A percentile compares a stretch with the other conserved stretches of the same genome.
Conservation (phyloP, 1,284 basidiomycete species). For the Pisolithus thermaeus region DNA sequence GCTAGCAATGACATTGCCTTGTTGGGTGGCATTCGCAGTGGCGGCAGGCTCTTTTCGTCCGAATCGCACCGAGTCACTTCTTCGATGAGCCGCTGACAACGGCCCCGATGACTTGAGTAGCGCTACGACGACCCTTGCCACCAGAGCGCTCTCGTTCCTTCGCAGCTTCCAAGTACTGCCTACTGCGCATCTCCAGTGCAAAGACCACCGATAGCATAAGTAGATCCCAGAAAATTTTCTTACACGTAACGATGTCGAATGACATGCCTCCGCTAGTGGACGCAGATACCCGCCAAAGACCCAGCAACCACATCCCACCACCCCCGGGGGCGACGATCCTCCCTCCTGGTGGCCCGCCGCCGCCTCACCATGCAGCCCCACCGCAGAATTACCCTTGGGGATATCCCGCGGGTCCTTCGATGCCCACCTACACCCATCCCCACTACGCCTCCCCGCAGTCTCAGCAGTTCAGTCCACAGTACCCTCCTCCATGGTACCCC, state of each 20-base stretch:
- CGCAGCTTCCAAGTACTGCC: no score
- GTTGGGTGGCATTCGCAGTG: no score
- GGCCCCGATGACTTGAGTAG: no score
- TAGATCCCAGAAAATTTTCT: no score
- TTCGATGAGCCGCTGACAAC: no score
- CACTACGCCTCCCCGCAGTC: slow-evolving; percentile 2
- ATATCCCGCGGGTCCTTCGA: background rate
- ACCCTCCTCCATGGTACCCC: slow-evolving; percentile 9
- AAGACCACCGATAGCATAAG: no score
- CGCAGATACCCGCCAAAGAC: slow-evolving; percentile 4
- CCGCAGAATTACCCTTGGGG: slow-evolving; percentile 1
- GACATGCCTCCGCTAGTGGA: slow-evolving; percentile 26
- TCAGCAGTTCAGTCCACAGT: slow-evolving; percentile 11
- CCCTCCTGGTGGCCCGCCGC: slow-evolving; percentile 11
- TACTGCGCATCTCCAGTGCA: no score
- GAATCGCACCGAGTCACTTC: no score
- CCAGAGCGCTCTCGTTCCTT: no score
- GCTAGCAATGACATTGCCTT: no score
- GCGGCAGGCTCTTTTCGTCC: no score
- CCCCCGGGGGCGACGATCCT: slow-evolving; percentile 16
- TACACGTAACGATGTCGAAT: slow-evolving; percentile 11
- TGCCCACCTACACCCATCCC: background rate
- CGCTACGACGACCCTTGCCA: no score
- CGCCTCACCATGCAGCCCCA: slow-evolving; percentile 6
- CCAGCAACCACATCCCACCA: slow-evolving; percentile 19